Evolutionary conservation across 768 basidiomycete species (phyloP), one percentile per base, ranked within the genome.

Genomic region (Plicaturopsis crispa): DNA sequence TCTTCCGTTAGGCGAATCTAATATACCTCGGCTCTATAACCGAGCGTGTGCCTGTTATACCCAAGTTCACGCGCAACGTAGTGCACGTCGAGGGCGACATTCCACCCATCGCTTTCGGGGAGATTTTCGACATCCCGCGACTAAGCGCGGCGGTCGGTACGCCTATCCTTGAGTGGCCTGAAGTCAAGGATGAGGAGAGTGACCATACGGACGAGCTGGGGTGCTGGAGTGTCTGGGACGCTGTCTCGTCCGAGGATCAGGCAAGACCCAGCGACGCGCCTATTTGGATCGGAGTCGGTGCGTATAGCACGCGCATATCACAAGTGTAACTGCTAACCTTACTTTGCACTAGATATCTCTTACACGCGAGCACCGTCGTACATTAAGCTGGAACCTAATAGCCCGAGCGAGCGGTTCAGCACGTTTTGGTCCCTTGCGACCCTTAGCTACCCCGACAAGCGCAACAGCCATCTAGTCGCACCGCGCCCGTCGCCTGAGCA

Each of bases 151-250:
- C 43, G 5, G 47, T 63, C 18, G 45, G 52, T 10, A 46, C 43
- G 14, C 56, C 54, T 1, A 42, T 67, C 19, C 43, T 67, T 6
- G 62, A 67, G 44, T 67, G 66, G 66, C 48, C 54, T 19, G 53
- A 66, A 42, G 55, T 67, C 26, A 67, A 67, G 46, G 52, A 58
- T 24, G 51, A 50, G 1, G 24, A 51, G 41, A 50, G 31, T 40
- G 39, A 22, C 18, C 44, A 33, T 48, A 26, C 42, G 16, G 48
- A 49, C 24, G 42, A 54, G 3, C 21, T 66, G 16, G 61, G 63
- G 20, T 66, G 64, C 43, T 66, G 64, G 64, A 53, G 44, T 28
- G 40, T 58, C 5, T 66, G 65, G 65, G 48, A 53, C 32, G 50
- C 41, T 14, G 48, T 51, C 8, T 46, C 51, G 22, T 38, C 28